Evolutionary conservation across 1,284 basidiomycete species (phyloP), one percentile per base, ranked within the genome.

Genomic region (Microbotryum violaceum): DNA sequence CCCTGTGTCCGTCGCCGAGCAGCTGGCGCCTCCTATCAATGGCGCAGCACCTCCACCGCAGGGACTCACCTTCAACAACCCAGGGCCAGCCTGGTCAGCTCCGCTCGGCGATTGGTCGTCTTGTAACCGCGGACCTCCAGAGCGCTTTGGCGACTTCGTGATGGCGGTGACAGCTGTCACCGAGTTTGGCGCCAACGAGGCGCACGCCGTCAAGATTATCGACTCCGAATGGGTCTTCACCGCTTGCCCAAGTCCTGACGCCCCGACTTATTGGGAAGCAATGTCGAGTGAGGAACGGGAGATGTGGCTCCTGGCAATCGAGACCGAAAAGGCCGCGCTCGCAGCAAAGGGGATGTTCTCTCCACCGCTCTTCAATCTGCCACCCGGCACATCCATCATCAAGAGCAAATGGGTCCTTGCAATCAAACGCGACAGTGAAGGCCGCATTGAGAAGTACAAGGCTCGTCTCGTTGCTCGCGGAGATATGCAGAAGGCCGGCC

Each of bases 401-500:
- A 58, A 62, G 50, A 42, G 61, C 18, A 56, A 57, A 20, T 55
- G 50, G 42, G 64, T 66, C 8, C 45, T 61, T 0, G 53, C 53
- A n/a, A 46, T 46, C 29, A 71, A 71, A 62, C n/a, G 51, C 10
- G 54, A 69, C 29, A 54, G 49, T 4, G 57, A 56, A 33, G 61
- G 68, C 23, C 50, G 65, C 0, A 61, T 77, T 14, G 68, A 66
- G 1, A 61, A 73, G 8, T 75, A 71, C 66, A 80, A 72, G 60
- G 70, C 68, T n/a, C 60, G 71, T 9, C 48, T 72, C 12, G 68
- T 71, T 7, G 72, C 72, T 10, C 62, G 70, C 54, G 71, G 71
- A 1, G 18, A 31, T 14, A 63, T 60, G 1, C 78, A 79, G 57
- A 61, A 75, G 1, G 74, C 70, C 25, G 78, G 79, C 1, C 57